These are phyloP conservation scores for Oryza glumipatula DNA, from an alignment of 176 grass and related monocot species.

Conservation along the genomic window DNA sequence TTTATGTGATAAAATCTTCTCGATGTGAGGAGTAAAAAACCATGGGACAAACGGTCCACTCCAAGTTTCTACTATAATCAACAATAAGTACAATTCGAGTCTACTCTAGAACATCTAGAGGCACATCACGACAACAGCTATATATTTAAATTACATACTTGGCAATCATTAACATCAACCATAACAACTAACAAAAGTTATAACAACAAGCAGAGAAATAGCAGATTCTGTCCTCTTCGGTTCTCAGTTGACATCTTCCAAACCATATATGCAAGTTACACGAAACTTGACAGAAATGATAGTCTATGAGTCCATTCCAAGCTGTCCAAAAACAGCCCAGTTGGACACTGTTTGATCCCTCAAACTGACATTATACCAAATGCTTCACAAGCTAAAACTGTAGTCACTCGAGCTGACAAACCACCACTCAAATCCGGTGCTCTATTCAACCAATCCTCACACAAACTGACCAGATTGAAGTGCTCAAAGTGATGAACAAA, in stretches of 20 bases:
- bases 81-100: neutral
- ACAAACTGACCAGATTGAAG: neutral
- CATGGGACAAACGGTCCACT: neutral
- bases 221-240: neutral
- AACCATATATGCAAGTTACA: neutral
- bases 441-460: neutral
- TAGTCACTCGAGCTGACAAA: neutral
- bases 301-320: no score
- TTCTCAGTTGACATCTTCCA: neutral
- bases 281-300: no score
- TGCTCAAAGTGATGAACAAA: neutral
- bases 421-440: neutral
- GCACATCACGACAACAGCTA: neutral
- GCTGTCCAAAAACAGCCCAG: no score
- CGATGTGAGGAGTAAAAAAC: no score
- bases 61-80: neutral
- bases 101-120: neutral
- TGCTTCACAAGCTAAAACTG: no score
- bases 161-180: neutral
- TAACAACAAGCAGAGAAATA: neutral
- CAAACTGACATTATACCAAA: no score
- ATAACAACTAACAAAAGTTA: neutral
- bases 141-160: neutral
- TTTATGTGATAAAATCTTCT: no score
- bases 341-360: no score